These are phyloP conservation scores for Malus orientalis DNA, from an alignment of 306 rosid species.

Conservation along the genomic window DNA sequence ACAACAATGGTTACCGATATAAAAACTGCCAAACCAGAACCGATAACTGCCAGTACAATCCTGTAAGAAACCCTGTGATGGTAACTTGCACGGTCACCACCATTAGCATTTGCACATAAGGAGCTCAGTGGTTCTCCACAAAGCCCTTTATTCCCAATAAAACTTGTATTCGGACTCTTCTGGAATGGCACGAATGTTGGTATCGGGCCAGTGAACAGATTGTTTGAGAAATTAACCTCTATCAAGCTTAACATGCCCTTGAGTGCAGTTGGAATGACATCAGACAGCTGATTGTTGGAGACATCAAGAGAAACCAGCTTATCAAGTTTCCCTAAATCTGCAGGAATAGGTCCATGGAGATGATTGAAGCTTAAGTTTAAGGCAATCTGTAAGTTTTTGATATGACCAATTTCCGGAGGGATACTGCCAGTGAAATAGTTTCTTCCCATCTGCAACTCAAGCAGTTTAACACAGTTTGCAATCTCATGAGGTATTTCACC, in stretches of 20 bases:
- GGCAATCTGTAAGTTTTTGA: conserved; percentile 94
- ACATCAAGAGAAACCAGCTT: conserved; percentile 92
- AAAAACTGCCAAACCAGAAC: conserved; percentile 88
- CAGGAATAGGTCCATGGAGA: conserved; percentile 72
- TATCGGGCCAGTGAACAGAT: conserved; percentile 66
- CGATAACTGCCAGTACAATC: conserved; percentile 79
- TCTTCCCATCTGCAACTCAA: conserved; percentile 75
- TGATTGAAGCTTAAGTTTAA: conserved; percentile 89
- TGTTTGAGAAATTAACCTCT: conserved; percentile 94
- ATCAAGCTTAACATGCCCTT: conserved; percentile 97
- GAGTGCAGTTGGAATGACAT: conserved; percentile 65
- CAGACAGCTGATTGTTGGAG: conserved; percentile 77
- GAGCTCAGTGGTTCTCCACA: conserved; percentile 85
- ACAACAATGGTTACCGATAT: conserved; percentile 76
- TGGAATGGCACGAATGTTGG: conserved; percentile 87
- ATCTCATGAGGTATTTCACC: conserved; percentile 92
- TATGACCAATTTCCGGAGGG: conserved; percentile 82
- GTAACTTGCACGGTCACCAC: conserved; percentile 35
- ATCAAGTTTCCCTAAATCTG: conserved; percentile 83
- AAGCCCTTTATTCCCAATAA: conserved; percentile 71
- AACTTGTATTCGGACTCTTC: conserved; percentile 80
- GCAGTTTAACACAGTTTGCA: conserved; percentile 82
- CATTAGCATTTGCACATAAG: conserved; percentile 46
- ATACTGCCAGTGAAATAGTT: conserved; percentile 72
- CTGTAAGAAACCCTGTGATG: conserved; percentile 88